Evolutionary conservation across 257 asterid species (phyloP), one percentile per base, ranked within the genome.

Genomic region (Nicotiana obtusifolia): DNA sequence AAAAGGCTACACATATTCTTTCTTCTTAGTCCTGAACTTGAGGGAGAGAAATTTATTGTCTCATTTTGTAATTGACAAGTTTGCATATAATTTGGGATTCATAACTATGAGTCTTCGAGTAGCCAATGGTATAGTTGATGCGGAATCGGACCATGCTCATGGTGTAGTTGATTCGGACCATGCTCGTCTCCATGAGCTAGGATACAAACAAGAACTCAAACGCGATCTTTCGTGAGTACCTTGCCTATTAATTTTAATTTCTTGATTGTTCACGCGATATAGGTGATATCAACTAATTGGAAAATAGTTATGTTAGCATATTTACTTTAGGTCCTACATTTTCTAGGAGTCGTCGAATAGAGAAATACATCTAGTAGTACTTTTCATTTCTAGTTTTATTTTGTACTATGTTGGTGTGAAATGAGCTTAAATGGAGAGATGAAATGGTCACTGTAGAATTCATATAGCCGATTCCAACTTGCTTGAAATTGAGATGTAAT

Each of bases 141-240:
- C n/a, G n/a, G n/a, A n/a, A n/a, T n/a, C 3, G 0, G 17, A 22
- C 4, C 17, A 10, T 22, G 66, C 33, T 61, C 33, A 7, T 61
- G 53, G 4, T 30, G 26, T 22, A 20, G 33, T 35, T 35, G 91
- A 89, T 86, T 56, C 92, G 10, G 87, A 86, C 1, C 88, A 88
- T 65, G 87, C 85, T 83, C 85, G 89, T 24, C 89, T 88, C 33
- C 88, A 89, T 31, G 92, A 88, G 87, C 88, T 89, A 3, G 92
- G 91, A 52, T 89, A 89, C 84, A 89, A 86, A 85, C 93, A 88
- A 78, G 89, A 86, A 61, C 89, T 89, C 24, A 73, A 86, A 62
- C 82, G 91, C 82, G 87, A 88, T 10, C 67, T 80, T 82, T 89
- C 87, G 91, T 89, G 22, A 69, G 15, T 26, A 26, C 10, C 15